Base-by-base conservation (phyloP, 2,329 filamentous ascomycete species). In the Fusarium citri region DNA sequence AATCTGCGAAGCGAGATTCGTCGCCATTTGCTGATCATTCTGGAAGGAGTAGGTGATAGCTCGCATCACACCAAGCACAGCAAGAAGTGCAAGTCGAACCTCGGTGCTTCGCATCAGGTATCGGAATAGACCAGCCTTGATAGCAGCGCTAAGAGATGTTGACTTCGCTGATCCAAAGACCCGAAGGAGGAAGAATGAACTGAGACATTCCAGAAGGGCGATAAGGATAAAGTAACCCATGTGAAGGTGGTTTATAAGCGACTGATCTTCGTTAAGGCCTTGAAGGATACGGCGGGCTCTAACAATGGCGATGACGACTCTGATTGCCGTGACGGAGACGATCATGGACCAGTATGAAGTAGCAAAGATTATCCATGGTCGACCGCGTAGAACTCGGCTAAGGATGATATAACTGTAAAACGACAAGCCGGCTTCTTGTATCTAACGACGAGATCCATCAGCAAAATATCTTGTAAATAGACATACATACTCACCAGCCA, bases 271-370 rank as follows among this genome's bases (percentile, higher is more conserved):
- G 3, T 68, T 53, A 11, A 69, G 64, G 3, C 62, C 71, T 9
- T 69, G 63, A 3, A 80, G 18, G 11, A 82, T 77, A 40, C 74
- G 75, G 9, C 67, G 70, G 5, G 77, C 72, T 26, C 82, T 72
- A 2, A 74, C 70, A 6, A 75, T 69, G 15, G 79, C 73, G 42
- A 83, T 82, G 16, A 74, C 66, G 12, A 83, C 72, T 47, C 87
- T 84, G 41, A 89, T 82, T 0, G 83, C 77, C 3, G 78, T 74
- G 40, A 89, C 86, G 12, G 87, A 78, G 2, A 83, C 78, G 37
- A 90, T 78, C 66, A 90, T 87, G 6, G 83, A 84, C 66, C 88
- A 90, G 69, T 90, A 86, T 7, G 90, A 81, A 6, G 76, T 75
- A 41, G 84, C 80, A 62, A 88, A 88, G 6, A 85, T 77, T 3